Evolutionary conservation across 305 asterid species (phyloP), one percentile per base, ranked within the genome.

Genomic region (Solanum hybrid): DNA sequence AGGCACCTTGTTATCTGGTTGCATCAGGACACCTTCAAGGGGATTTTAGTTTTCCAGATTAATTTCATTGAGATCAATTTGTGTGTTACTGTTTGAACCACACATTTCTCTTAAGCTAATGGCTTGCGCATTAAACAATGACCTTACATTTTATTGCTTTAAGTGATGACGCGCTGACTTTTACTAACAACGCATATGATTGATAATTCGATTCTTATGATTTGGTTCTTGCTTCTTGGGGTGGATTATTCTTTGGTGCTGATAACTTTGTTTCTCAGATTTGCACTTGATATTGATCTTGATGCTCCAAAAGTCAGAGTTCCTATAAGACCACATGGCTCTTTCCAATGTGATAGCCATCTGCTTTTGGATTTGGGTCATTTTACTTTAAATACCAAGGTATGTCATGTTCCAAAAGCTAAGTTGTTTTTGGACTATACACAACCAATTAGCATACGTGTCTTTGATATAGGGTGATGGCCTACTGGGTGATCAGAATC

Each of bases 251-350:
- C 81, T 16, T 86, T 85, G 76, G 77, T 69, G 37, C 87, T 91
- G 36, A 77, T 92, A 88, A 75, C 86, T 87, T 84, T 76, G 69
- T 81, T 71, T 88, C 76, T 89, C 96, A 97, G 99, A 93, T 97
- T 97, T 93, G 97, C 99, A 91, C 98, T 97, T 90, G 98, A 97
- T 94, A 97, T 97, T 93, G 99, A 97, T 91, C 98, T 97, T 86
- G 99, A 97, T 90, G 99, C 99, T 92, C 99, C 99, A 88, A 97
- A 97, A 95, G 99, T 97, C 89, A 95, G 97, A 91, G 95, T 97
- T 92, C 99, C 99, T 90, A 93, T 97, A 83, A 93, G 95, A 91
- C 93, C 95, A 85, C 86, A 91, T 86, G 91, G 92, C 86, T 93
- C 96, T 88, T 89, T 90, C 67, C 94, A 92, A 90, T 92, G 93